phyloP scores from a whole-genome alignment of 495 filamentous ascomycete genomes.

The Daldinia loculata region DNA sequence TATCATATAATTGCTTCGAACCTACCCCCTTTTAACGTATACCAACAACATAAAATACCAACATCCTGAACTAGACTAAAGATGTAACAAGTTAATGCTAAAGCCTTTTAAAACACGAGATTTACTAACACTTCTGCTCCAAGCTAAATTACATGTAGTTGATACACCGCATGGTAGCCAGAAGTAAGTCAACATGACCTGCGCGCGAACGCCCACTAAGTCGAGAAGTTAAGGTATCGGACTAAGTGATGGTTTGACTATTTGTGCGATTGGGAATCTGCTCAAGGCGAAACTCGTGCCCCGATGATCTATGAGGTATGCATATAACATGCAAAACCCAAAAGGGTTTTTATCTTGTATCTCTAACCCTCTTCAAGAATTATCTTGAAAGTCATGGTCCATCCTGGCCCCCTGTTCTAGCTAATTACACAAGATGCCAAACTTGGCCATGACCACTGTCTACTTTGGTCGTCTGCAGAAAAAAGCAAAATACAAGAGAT shows the following conservation, averaged over 20 bases:
- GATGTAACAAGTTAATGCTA: no score
- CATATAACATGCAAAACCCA: conserved; percentile 17
- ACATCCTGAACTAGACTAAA: no score
- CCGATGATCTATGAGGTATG: conserved; percentile 35
- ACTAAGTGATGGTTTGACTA: neutral
- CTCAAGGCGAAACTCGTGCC: conserved; percentile 20
- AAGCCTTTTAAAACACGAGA: no score
- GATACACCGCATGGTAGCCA: neutral
- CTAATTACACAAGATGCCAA: conserved; percentile 39
- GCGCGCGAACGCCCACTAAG: neutral
- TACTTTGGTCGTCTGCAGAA: conserved; percentile 9
- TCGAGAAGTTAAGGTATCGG: neutral
- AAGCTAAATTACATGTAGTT: neutral
- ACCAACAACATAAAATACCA: no score
- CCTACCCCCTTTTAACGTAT: no score
- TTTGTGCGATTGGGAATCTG: neutral
- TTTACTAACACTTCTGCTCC: no score
- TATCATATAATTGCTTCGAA: no score
- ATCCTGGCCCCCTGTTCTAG: conserved; percentile 15
- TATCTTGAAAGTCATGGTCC: conserved; percentile 16
- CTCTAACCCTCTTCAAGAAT: conserved; percentile 22
- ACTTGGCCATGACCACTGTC: conserved; percentile 24
- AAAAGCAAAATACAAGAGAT: conserved; percentile 32
- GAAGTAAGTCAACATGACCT: neutral
- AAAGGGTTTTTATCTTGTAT: neutral